These are phyloP conservation scores for Hylodesmum podocarpum DNA, from an alignment of 306 rosid genomes.

Conservation along the genomic window DNA sequence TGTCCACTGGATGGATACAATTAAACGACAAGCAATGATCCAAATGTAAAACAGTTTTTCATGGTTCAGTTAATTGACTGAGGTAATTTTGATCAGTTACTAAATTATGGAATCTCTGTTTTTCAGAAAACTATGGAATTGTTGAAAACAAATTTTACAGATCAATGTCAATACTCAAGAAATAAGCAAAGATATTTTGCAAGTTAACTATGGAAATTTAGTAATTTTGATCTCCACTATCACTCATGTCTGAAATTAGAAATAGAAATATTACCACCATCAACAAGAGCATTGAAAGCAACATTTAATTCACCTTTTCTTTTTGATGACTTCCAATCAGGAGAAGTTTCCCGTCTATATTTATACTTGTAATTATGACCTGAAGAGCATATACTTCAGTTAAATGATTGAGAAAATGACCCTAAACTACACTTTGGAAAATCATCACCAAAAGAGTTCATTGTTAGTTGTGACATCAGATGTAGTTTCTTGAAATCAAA, in stretches of 20 bases:
- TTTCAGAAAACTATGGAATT: not conserved
- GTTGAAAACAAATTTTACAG: not conserved
- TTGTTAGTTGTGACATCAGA: not conserved
- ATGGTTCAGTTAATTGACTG: not conserved
- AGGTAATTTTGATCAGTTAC: no score
- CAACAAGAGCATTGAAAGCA: not conserved
- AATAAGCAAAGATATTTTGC: not conserved
- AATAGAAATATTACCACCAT: not conserved
- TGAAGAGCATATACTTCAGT: slow-evolving; percentile 28
- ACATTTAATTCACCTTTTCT: slow-evolving; percentile 33
- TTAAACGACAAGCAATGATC: not conserved
- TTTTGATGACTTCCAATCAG: slow-evolving; percentile 35
- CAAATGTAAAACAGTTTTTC: not conserved
- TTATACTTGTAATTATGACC: slow-evolving; percentile 73
- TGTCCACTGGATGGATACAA: not conserved
- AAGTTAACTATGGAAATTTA: not conserved
- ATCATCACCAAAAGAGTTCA: slow-evolving; percentile 6
- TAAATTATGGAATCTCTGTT: no score
- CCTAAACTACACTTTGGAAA: not conserved
- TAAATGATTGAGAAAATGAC: slow-evolving; percentile 7
- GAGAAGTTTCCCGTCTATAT: slow-evolving; percentile 43
- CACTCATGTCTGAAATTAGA: not conserved
- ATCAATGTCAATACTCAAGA: not conserved
- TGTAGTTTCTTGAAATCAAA: not conserved
- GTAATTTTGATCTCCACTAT: not conserved